Evolutionary conservation across 257 asterid genomes (phyloP).

Genomic region (Penstemon barbatus): DNA sequence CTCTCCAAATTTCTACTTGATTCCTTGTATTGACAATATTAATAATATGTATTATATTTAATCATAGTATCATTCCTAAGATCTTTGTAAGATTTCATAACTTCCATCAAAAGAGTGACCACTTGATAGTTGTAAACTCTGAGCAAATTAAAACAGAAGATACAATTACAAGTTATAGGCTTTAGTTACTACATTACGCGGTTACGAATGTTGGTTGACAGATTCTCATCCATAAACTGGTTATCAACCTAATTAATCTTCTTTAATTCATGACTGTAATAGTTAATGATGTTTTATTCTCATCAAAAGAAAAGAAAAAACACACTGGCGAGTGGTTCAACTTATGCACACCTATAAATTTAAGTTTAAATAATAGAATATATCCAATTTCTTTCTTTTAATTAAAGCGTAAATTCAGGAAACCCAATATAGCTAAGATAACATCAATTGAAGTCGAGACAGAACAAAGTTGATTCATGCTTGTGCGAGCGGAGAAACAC

Average conservation of each 20-base stretch:
- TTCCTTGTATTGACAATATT: not conserved
- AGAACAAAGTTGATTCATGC: constrained; percentile 26
- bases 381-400: not conserved
- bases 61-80: not conserved
- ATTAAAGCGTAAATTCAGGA: constrained; percentile 7
- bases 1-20: not conserved
- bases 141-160: no score
- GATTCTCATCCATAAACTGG: not conserved
- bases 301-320: not conserved
- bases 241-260: not conserved
- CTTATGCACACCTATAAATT: no score
- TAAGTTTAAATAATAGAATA: no score
- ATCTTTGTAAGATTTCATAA: not conserved
- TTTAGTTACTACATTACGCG: no score
- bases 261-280: not conserved
- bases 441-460: constrained; percentile 6
- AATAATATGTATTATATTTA: not conserved
- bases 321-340: not conserved
- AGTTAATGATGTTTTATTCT: not conserved
- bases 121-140: not conserved
- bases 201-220: no score
- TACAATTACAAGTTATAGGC: no score
- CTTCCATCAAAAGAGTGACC: not conserved
- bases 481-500: not conserved
- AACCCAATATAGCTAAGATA: not conserved